Conservation (phyloP, 495 filamentous ascomycete species). For the Penicillium cosmopolitanum region DNA sequence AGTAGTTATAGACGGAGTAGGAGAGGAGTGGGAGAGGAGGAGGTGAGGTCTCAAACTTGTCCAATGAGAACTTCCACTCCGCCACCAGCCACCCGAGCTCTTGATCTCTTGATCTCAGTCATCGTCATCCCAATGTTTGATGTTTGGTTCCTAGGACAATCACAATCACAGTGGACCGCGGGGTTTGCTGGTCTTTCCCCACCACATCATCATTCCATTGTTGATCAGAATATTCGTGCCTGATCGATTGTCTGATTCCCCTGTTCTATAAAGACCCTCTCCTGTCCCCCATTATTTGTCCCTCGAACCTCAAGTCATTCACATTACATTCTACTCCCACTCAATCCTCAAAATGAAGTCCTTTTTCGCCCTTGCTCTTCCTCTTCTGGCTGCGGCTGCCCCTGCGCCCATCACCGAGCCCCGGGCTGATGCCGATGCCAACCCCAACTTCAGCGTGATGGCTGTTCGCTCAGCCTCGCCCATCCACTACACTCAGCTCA, state of each 20-base stretch:
- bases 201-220: background rate
- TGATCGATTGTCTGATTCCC: background rate
- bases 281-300: too few species aligned
- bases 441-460: slow-evolving; percentile 39
- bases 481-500: slow-evolving; percentile 45
- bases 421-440: slow-evolving; percentile 8
- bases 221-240: background rate
- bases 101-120: background rate
- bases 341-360: slow-evolving; percentile 30
- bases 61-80: background rate
- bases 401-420: slow-evolving; percentile 12
- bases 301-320: too few species aligned
- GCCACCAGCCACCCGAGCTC: too few species aligned
- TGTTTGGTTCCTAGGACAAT: background rate
- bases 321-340: background rate
- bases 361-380: slow-evolving; percentile 31
- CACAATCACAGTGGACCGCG: background rate
- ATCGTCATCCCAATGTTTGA: background rate
- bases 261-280: background rate
- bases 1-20: background rate
- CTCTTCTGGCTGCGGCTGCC: slow-evolving; percentile 35
- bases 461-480: slow-evolving; percentile 44
- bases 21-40: background rate
- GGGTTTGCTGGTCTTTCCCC: background rate
- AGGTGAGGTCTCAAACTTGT: background rate